Evolutionary conservation across 1,139 yeast species (phyloP), one percentile per base, ranked within the genome.

Genomic region (Geotrichum australiense): DNA sequence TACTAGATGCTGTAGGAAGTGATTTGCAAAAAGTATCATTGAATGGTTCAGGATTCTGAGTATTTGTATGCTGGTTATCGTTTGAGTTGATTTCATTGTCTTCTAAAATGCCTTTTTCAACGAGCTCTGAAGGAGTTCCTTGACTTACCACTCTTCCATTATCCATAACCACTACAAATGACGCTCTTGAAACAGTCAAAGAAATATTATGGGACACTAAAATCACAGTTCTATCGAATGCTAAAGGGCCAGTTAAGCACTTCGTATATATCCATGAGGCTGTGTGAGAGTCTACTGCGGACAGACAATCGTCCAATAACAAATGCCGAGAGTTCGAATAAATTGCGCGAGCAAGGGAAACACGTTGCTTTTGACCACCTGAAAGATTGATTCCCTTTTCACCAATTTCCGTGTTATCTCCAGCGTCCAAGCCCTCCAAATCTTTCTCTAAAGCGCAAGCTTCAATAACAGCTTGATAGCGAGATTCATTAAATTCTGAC

Each of bases 301-400:
- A 81, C 54, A 91, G 71, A 68, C 97, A 89, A 63, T 89, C 98
- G 65, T 89, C 98, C 42, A 89, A 70, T 50, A 89, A 63, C 38
- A 91, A 71, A 56, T 84, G 87, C 49, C 77, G 77, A 1, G 96
- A 82, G 55, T 76, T 76, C 1, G 94, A 85, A 61, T 91, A 89
- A 52, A 89, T 66, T 1, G 97, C 96, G 62, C 98, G 78, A 1
- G 98, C 97, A 46, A 89, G 70, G 1, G 96, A 87, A 33, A 89
- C 91, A 63, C 97, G 78, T 65, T 91, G 97, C 61, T 89, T 89
- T 65, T 89, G 97, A 43, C 98, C 98, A 54, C 98, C 98, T 30
- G 96, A 86, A 45, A 89, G 70, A 0, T 96, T 81, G 45, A 89
- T 86, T 61, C 98, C 98, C 69, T 89, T 89, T 63, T 89, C 98